Conservation (phyloP, 306 rosid species). For the Casuarina cunninghamiana region DNA sequence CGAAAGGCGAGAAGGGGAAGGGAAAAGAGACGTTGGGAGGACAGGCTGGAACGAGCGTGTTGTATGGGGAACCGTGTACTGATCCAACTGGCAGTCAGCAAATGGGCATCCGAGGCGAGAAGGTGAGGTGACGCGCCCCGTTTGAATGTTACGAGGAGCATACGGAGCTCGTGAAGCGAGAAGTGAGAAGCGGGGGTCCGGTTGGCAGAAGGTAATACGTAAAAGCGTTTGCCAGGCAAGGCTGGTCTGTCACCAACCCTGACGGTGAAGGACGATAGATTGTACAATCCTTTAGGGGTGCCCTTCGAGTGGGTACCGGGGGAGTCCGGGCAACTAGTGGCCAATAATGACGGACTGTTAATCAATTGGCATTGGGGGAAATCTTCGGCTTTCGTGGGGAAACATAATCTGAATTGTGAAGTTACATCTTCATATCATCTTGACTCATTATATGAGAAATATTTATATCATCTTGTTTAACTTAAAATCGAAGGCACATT, state of each 20-base stretch:
- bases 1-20: conserved; percentile 1
- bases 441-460: no score
- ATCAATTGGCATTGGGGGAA: no score
- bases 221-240: background rate
- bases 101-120: conserved; percentile 60
- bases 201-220: conserved; percentile 31
- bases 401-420: no score
- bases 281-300: no score
- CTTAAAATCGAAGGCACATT: no score
- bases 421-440: no score
- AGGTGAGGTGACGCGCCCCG: conserved; percentile 45
- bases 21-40: conserved; percentile 45
- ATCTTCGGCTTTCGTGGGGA: no score
- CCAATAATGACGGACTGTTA: no score
- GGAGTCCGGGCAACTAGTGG: no score
- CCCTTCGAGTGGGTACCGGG: no score
- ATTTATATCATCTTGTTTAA: no score
- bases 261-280: no score
- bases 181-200: conserved; percentile 28
- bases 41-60: conserved; percentile 65
- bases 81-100: conserved; percentile 59
- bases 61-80: conserved; percentile 55
- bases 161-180: conserved; percentile 50
- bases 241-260: background rate
- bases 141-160: background rate